Evolutionary conservation across 495 filamentous ascomycete genomes (phyloP), one percentile per base, ranked within the genome.

Genomic region (Lophiostoma macrostomum): DNA sequence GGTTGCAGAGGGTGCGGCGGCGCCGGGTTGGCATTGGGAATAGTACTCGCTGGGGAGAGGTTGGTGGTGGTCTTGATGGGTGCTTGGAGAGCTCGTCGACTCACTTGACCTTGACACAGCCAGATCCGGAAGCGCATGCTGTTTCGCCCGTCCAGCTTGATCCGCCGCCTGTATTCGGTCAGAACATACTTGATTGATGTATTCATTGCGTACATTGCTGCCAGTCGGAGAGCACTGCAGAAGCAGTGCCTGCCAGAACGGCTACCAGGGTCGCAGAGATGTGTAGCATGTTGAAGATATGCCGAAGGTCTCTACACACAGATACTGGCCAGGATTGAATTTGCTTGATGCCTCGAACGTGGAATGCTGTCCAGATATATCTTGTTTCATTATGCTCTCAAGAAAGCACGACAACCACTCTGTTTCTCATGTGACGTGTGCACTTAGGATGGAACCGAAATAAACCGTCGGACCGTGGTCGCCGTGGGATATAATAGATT

Each of bases 1-100:
- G 23, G 60, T 36, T 22, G 68, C 20, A 5, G 51, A 25, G 12
- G 43, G 10, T 8, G 47, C 28, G 12, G 47, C 47, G 3, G 56
- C 41, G 37, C 49, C 58, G 13, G 61, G 58, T 39, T 56, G 60
- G 53, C 68, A 73, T 63, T 71, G 69, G 10, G 53, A 70, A 53
- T 72, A 72, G 34, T 59, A 60, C 18, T 60, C 57, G 35, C 57
- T 60, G 20, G 5, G n/a, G 27, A 30, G 5, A 12, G 14, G 13
- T 38, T 47, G 14, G 24, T 28, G 16, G 19, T 18, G 11, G 2
- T 42, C n/a, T 19, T 22, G 13, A 19, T 40, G 22, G 25, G n/a
- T 7, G 13, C 4, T 6, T 13, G 12, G 22, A 14, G 37, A 38
- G 31, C 19, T 18, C 13, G 31, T 28, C 19, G 13, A 54, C 49